phyloP scores from a whole-genome alignment of 192 early-diverging fungal genomes.

The Phycomyces nitens region DNA sequence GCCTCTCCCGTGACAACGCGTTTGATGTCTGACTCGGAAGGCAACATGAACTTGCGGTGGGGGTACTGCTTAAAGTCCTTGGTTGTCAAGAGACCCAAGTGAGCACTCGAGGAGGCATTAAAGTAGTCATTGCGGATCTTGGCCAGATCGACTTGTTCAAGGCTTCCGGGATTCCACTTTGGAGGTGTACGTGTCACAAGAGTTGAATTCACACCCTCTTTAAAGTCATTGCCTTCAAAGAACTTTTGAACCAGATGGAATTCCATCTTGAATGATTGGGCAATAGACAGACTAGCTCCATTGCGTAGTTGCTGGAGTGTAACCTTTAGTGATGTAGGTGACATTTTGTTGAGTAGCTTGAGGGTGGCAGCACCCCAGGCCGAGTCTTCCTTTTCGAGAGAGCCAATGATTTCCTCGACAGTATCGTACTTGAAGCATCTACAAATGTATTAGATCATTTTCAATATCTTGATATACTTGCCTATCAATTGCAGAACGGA shows the following conservation, averaged over 20 bases:
- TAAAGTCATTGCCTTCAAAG: conserved; percentile 75
- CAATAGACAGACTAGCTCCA: conserved; percentile 65
- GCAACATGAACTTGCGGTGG: conserved; percentile 58
- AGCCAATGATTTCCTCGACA: conserved; percentile 79
- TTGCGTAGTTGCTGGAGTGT: conserved; percentile 79
- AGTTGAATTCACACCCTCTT: conserved; percentile 80
- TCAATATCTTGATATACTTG: conserved; percentile 10
- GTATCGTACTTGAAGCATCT: conserved; percentile 81
- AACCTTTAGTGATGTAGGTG: conserved; percentile 87
- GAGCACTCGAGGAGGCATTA: conserved; percentile 26
- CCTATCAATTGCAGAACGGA: conserved; percentile 71
- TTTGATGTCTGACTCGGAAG: conserved; percentile 63
- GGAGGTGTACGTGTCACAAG: conserved; percentile 71
- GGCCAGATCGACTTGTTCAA: conserved; percentile 48
- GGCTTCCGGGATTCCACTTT: conserved; percentile 67
- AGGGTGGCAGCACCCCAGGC: conserved; percentile 71
- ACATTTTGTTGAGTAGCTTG: conserved; percentile 58
- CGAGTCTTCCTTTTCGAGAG: conserved; percentile 71
- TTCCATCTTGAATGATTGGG: conserved; percentile 84
- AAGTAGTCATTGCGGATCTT: conserved; percentile 59
- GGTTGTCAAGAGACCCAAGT: conserved; percentile 38
- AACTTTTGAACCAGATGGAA: conserved; percentile 76
- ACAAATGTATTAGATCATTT: background rate
- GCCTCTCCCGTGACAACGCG: conserved; percentile 61
- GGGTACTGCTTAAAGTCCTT: conserved; percentile 53